A percentile compares a stretch with the other conserved stretches of the same genome.
Conservation (phyloP, 768 basidiomycete genomes). For the Solioccasus polychromus region DNA sequence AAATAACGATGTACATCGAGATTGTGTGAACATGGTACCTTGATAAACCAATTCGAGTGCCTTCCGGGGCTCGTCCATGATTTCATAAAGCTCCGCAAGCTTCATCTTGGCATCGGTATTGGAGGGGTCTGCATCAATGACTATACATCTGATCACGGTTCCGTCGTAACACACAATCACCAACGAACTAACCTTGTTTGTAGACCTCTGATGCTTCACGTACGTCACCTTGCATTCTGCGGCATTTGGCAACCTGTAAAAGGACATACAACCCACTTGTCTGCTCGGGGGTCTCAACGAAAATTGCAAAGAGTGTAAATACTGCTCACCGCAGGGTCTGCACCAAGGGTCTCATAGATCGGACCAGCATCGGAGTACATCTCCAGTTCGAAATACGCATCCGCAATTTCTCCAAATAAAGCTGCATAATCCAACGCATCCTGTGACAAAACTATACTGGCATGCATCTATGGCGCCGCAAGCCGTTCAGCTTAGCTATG, state of each 20-base stretch:
- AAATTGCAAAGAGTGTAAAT: neutral
- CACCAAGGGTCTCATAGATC: conserved; percentile 77
- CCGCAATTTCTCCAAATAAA: conserved; percentile 80
- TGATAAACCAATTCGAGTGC: conserved; percentile 76
- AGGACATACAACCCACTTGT: conserved; percentile 72
- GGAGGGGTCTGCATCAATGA: conserved; percentile 67
- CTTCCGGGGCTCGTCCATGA: conserved; percentile 71
- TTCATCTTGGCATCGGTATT: conserved; percentile 85
- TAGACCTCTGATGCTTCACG: conserved; percentile 81
- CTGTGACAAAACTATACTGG: conserved; percentile 63
- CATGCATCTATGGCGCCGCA: conserved; percentile 58
- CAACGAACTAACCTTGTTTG: conserved; percentile 57
- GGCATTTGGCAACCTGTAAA: conserved; percentile 77
- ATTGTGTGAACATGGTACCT: conserved; percentile 44
- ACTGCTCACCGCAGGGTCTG: conserved; percentile 61
- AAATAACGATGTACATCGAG: conserved; percentile 65
- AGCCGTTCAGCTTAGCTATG: neutral
- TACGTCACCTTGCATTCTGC: conserved; percentile 70
- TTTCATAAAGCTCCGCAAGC: conserved; percentile 87
- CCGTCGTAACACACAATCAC: neutral
- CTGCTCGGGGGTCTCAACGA: conserved; percentile 35
- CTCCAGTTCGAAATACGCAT: conserved; percentile 68
- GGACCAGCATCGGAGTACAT: conserved; percentile 77
- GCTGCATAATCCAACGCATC: conserved; percentile 76
- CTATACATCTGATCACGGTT: conserved; percentile 40